Percentiles rank a stretch among this genome's conserved stretches.
phyloP scores from a whole-genome alignment of 2,329 filamentous ascomycete genomes.

The Rutstroemia sp. region DNA sequence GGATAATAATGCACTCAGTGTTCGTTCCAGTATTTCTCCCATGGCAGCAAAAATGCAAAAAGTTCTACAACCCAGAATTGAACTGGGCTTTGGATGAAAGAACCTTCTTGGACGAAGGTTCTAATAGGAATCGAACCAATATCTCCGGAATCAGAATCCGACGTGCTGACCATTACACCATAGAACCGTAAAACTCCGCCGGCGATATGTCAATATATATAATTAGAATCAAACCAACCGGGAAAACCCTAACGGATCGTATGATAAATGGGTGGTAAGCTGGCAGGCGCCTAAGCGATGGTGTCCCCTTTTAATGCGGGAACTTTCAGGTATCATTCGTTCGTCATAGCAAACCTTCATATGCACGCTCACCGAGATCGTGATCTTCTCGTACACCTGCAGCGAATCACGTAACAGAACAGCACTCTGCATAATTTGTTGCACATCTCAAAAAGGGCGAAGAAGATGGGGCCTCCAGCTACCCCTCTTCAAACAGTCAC shows the following conservation, averaged over 20 bases:
- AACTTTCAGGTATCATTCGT: neutral
- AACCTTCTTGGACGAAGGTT: neutral
- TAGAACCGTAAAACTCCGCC: neutral
- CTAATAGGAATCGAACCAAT: conserved; percentile 11
- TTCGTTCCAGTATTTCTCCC: too few species aligned
- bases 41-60: neutral
- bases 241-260: too few species aligned
- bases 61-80: neutral
- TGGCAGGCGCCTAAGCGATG: neutral
- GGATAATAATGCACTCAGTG: too few species aligned
- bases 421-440: conserved; percentile 3
- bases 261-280: too few species aligned
- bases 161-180: conserved; percentile 8
- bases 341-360: neutral
- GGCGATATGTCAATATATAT: neutral
- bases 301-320: neutral
- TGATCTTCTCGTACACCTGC: neutral
- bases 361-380: neutral
- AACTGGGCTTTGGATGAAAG: neutral
- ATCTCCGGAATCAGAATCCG: conserved; percentile 12
- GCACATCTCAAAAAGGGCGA: conserved; percentile 3
- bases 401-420: neutral
- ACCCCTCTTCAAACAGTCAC: neutral
- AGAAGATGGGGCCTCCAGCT: neutral
- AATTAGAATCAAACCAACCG: too few species aligned